phyloP scores from a whole-genome alignment of 2,329 filamentous ascomycete species.

The Elsinoe perseae region DNA sequence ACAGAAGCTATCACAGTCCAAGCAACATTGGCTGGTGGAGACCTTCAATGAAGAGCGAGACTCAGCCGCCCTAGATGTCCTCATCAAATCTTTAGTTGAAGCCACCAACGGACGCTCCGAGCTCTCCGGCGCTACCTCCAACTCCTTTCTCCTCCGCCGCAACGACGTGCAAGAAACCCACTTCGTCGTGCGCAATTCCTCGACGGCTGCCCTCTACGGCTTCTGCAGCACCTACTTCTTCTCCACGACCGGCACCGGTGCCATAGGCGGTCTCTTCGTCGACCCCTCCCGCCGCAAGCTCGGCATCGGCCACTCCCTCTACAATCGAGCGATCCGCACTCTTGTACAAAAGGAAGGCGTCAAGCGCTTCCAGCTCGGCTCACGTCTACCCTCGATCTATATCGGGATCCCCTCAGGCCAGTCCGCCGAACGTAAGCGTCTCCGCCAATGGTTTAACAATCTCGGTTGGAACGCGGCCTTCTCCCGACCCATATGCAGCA shows the following conservation, averaged over 20 bases:
- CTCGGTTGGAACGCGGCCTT: slow-evolving; percentile 75
- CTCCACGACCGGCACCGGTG: slow-evolving; percentile 59
- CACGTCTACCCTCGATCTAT: slow-evolving; percentile 75
- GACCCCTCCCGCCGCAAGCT: slow-evolving; percentile 70
- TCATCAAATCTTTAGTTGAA: slow-evolving; percentile 64
- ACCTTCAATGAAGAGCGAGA: slow-evolving; percentile 77
- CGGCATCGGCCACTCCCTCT: slow-evolving; percentile 82
- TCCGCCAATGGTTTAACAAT: slow-evolving; percentile 78
- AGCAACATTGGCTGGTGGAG: slow-evolving; percentile 92
- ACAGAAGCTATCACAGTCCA: slow-evolving; percentile 78
- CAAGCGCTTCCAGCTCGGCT: slow-evolving; percentile 74
- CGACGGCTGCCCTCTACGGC: slow-evolving; percentile 80
- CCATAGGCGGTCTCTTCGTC: slow-evolving; percentile 81
- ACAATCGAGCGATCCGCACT: slow-evolving; percentile 72
- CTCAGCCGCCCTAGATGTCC: slow-evolving; percentile 60
- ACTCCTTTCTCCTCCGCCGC: slow-evolving; percentile 67
- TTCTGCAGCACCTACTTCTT: slow-evolving; percentile 86
- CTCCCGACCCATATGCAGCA: slow-evolving; percentile 58
- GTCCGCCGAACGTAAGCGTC: slow-evolving; percentile 50
- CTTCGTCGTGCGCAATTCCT: slow-evolving; percentile 89
- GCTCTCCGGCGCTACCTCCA: slow-evolving; percentile 60
- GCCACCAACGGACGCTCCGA: slow-evolving; percentile 59
- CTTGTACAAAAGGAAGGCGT: slow-evolving; percentile 64
- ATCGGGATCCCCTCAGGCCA: slow-evolving; percentile 71
- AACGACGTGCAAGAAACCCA: slow-evolving; percentile 69